A percentile compares a stretch with the other conserved stretches of the same genome.
Conservation (phyloP, 768 basidiomycete genomes). For the Lentinula lateritia region DNA sequence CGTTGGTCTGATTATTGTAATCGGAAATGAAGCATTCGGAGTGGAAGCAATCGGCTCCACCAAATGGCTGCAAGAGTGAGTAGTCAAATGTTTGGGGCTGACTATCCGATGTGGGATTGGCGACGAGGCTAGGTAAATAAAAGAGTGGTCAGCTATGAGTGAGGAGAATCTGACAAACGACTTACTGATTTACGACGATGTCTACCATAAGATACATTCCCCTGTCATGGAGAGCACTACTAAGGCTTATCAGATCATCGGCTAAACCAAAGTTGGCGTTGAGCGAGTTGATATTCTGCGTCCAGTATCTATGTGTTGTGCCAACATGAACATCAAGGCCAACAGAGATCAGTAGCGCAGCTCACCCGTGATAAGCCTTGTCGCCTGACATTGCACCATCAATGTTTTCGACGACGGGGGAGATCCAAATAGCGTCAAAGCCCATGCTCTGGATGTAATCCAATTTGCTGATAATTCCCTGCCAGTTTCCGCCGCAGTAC, state of each 20-base stretch:
- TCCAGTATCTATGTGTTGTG: slow-evolving; percentile 24
- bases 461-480: slow-evolving; percentile 53
- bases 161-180: background rate
- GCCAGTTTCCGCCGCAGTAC: slow-evolving; percentile 71
- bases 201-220: slow-evolving; percentile 69
- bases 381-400: slow-evolving; percentile 56
- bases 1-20: slow-evolving; percentile 49
- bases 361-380: slow-evolving; percentile 71
- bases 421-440: slow-evolving; percentile 77
- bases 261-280: slow-evolving; percentile 70
- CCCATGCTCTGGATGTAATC: slow-evolving; percentile 74
- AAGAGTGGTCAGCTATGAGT: background rate
- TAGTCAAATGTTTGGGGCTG: slow-evolving; percentile 21
- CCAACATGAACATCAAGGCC: background rate
- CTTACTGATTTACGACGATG: slow-evolving; percentile 72
- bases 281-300: slow-evolving; percentile 53
- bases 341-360: slow-evolving; percentile 9
- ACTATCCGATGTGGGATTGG: slow-evolving; percentile 9
- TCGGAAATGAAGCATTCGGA: slow-evolving; percentile 61
- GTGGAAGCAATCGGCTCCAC: slow-evolving; percentile 38
- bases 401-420: slow-evolving; percentile 63
- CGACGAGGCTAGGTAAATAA: slow-evolving; percentile 13
- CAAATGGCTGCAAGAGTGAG: slow-evolving; percentile 23
- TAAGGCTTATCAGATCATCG: slow-evolving; percentile 67
- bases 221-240: slow-evolving; percentile 56